A percentile compares a stretch with the other conserved stretches of the same genome.
Evolutionary conservation across 108 stramenopile species (phyloP).

Genomic region (Skeletonema grethae): DNA sequence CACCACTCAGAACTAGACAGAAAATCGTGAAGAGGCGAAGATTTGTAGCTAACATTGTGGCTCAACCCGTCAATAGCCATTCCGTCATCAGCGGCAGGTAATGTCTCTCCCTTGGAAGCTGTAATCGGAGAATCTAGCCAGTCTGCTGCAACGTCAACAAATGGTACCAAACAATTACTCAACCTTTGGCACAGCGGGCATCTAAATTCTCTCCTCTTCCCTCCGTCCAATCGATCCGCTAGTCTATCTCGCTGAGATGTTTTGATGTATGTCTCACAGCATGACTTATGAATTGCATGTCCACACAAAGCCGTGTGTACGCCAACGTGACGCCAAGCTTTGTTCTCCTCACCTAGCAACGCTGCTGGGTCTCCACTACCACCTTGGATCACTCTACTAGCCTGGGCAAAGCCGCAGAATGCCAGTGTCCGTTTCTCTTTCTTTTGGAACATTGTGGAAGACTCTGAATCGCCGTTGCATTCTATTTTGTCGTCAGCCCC

Average conservation of each 20-base stretch:
- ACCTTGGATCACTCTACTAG: constrained; percentile 83
- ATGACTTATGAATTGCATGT: constrained; percentile 85
- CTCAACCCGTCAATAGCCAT: constrained; percentile 12
- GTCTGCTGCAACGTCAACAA: constrained; percentile 83
- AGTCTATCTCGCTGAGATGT: constrained; percentile 68
- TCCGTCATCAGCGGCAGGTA: neutral
- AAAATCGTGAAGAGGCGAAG: constrained; percentile 53
- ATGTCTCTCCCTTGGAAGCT: neutral
- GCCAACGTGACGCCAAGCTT: constrained; percentile 69
- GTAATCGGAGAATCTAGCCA: constrained; percentile 59
- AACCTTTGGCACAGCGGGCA: constrained; percentile 84
- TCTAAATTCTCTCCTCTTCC: constrained; percentile 69
- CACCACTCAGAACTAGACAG: constrained; percentile 74
- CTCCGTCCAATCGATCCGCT: constrained; percentile 47
- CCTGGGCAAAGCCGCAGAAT: constrained; percentile 81
- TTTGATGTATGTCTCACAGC: constrained; percentile 80
- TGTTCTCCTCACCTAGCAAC: constrained; percentile 2
- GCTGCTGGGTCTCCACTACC: constrained; percentile 64
- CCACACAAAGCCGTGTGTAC: constrained; percentile 82
- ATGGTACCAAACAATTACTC: constrained; percentile 84
- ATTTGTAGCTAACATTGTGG: constrained; percentile 5
- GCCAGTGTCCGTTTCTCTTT: constrained; percentile 60
- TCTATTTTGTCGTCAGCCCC: constrained; percentile 43
- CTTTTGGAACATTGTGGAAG: neutral
- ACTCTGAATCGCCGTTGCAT: constrained; percentile 31